These are phyloP conservation scores for Comarum palustre DNA, from an alignment of 306 rosid species.

Conservation along the genomic window DNA sequence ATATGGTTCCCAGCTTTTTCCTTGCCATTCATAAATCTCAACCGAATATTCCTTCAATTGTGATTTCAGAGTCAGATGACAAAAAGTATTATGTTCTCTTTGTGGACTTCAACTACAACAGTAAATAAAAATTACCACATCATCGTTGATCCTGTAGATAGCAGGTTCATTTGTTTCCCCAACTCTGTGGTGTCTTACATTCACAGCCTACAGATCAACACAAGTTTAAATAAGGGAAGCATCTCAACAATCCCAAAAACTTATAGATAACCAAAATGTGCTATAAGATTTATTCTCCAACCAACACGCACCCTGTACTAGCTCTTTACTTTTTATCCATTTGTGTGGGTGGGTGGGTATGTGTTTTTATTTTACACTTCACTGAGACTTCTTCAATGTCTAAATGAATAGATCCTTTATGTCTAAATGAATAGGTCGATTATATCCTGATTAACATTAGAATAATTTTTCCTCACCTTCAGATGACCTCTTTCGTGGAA, in stretches of 20 bases:
- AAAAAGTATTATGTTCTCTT: slow-evolving; percentile 2
- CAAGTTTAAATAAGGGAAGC: slow-evolving; percentile 26
- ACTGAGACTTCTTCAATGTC: not conserved
- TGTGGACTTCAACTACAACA: not conserved
- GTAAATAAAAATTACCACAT: slow-evolving; percentile 55
- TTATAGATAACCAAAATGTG: slow-evolving; percentile 3
- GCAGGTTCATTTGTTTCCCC: slow-evolving; percentile 82
- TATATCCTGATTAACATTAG: not conserved
- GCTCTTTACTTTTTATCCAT: not conserved
- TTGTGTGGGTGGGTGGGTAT: too few relatives aligned
- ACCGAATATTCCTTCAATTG: slow-evolving; percentile 74
- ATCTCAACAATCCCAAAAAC: slow-evolving; percentile 4
- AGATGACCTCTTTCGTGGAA: slow-evolving; percentile 98
- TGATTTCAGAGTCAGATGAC: slow-evolving; percentile 29
- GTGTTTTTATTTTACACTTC: not conserved
- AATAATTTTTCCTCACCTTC: slow-evolving; percentile 54
- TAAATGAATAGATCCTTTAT: not conserved
- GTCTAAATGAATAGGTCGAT: not conserved
- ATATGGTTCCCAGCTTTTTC: slow-evolving; percentile 85
- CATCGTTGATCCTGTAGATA: slow-evolving; percentile 83
- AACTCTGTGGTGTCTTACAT: slow-evolving; percentile 73
- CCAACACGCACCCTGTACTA: not conserved
- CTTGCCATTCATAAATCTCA: slow-evolving; percentile 91
- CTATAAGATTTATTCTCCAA: slow-evolving; percentile 17
- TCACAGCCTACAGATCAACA: slow-evolving; percentile 56